These are phyloP conservation scores for Suhomyces atakaporum DNA, from an alignment of 1,139 yeast genomes.

Conservation along the genomic window DNA sequence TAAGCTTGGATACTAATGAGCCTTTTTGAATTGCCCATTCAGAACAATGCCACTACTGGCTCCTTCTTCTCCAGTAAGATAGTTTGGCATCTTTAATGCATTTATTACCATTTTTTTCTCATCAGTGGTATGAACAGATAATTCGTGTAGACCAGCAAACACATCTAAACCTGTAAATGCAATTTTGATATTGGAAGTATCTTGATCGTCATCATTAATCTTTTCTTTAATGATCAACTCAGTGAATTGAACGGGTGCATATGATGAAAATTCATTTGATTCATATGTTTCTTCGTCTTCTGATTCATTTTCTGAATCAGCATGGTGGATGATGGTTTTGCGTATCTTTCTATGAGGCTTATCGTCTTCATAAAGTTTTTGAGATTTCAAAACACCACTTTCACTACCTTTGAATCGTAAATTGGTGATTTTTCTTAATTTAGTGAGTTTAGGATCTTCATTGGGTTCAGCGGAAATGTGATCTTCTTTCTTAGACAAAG, in stretches of 20 bases:
- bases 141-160: conserved; percentile 76
- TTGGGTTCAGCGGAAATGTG: conserved; percentile 12
- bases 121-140: conserved; percentile 45
- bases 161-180: conserved; percentile 71
- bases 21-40: conserved; percentile 40
- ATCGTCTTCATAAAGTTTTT: conserved; percentile 39
- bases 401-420: conserved; percentile 59
- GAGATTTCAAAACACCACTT: conserved; percentile 34
- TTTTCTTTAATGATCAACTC: conserved; percentile 44
- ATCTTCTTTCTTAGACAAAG: conserved; percentile 17
- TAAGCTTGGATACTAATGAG: conserved; percentile 30
- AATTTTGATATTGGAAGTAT: conserved; percentile 40
- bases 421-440: conserved; percentile 45
- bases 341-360: conserved; percentile 8
- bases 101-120: conserved; percentile 47
- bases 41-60: conserved; percentile 46
- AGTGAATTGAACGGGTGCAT: conserved; percentile 56
- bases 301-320: conserved; percentile 20
- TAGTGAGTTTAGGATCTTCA: conserved; percentile 12
- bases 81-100: conserved; percentile 61
- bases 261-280: conserved; percentile 43
- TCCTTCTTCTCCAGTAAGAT: conserved; percentile 83
- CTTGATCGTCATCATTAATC: conserved; percentile 15
- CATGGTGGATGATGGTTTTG: conserved; percentile 9
- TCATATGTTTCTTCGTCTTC: conserved; percentile 23